Base-by-base conservation (phyloP, 805 yeast genomes). In the Metschnikowia amazonensis region DNA sequence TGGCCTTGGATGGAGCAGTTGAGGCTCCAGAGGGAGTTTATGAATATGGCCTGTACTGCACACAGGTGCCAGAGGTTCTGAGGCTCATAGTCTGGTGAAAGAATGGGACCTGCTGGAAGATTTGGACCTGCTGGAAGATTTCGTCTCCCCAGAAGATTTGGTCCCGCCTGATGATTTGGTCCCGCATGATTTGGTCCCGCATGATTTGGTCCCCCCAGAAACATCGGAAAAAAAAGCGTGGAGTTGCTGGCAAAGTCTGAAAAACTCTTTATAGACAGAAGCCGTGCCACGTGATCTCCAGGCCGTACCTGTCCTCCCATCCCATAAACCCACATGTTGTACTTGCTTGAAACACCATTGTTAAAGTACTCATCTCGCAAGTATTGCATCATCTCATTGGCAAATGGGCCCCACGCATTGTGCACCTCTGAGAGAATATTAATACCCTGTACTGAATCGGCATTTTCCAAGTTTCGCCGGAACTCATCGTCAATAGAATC, bases 361-460 rank as follows among this genome's bases (percentile, higher is more conserved):
- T 66, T 68, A 54, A 82, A 68, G 54, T 77, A 83, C 55, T 87
- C 95, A 59, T 90, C 97, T 45, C 78, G 70, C 16, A 89, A 42
- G 6, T 72, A 75, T n/a, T 65, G 56, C 20, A 89, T 47, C 50
- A 81, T 52, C 37, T 72, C 71, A 33, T 66, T 60, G 4, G 86
- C 63, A 54, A 86, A 80, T 0, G 96, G 96, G 40, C 89, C 84
- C 98, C 98, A 92, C 0, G 84, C 86, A 18, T 80, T 73, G 58
- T 87, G 95, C 3, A 83, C 53, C 43, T 89, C 96, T 0, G 85
- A 76, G 2, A 82, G 57, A 0, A 87, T 41, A 53, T 85, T 86
- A 8, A 94, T 47, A 0, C 97, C 97, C 44, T 76, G 78, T 16
- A 90, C 59, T 23, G 70, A 63, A 60, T 94, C 97, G 60, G 94